These are phyloP conservation scores for Magnusiomyces fungicola DNA, from an alignment of 1,139 yeast genomes.

Conservation along the genomic window DNA sequence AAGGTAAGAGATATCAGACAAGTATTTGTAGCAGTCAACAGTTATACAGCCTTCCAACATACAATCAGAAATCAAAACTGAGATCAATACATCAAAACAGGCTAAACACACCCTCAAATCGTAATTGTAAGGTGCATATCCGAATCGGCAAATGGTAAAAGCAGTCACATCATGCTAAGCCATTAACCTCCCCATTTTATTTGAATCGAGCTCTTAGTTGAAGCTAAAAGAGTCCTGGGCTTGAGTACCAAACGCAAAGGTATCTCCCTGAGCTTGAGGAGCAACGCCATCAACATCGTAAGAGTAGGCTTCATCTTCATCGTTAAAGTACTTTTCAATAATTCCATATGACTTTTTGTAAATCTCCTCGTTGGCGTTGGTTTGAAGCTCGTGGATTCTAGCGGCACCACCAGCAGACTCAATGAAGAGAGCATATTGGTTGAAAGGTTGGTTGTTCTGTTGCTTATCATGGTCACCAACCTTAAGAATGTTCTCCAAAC, in stretches of 20 bases:
- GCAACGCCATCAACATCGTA: constrained; percentile 74
- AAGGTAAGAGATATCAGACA: too few species aligned
- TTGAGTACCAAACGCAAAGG: constrained; percentile 85
- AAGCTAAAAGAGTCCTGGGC: too few species aligned
- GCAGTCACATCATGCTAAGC: too few species aligned
- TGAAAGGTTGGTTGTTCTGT: constrained; percentile 45
- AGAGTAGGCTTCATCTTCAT: constrained; percentile 59
- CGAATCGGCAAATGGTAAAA: too few species aligned
- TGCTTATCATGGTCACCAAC: constrained; percentile 93
- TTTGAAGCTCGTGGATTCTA: constrained; percentile 89
- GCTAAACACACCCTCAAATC: too few species aligned
- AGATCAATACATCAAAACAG: too few species aligned
- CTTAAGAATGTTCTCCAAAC: constrained; percentile 85
- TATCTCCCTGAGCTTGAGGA: constrained; percentile 70
- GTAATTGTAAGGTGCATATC: too few species aligned
- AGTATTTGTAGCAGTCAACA: too few species aligned
- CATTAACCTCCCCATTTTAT: too few species aligned
- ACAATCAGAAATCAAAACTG: too few species aligned
- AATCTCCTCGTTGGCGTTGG: constrained; percentile 82
- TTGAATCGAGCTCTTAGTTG: too few species aligned
- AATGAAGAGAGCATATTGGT: constrained; percentile 82
- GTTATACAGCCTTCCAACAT: too few species aligned
- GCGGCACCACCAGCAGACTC: constrained; percentile 99
- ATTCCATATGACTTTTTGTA: constrained; percentile 86
- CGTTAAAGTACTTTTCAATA: constrained; percentile 85